Base-by-base conservation (phyloP, 2,329 filamentous ascomycete genomes). In the Dothistroma pini region DNA sequence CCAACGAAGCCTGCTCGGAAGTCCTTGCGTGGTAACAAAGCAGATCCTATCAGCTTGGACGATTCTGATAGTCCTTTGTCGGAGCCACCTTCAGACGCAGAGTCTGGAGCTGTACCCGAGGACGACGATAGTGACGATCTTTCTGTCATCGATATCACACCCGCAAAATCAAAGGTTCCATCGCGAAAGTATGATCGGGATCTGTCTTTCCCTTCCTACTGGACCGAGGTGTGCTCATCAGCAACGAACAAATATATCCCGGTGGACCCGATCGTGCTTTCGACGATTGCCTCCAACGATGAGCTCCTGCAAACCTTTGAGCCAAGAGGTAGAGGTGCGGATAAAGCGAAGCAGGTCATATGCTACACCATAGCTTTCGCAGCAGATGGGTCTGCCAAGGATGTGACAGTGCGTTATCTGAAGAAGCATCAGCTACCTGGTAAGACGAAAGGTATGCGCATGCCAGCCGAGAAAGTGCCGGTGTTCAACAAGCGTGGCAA, bases 211-310 rank as follows among this genome's bases (percentile, higher is more conserved):
- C 93, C 95, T 0, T 89, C 90, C 55, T 97, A 97, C 74, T 99
- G 95, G 95, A 89, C 89, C 0, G 95, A 99, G 74, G 89, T 90
- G 2, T 80, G 95, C 1, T 97, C 93, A 0, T 89, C 91, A 1
- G 81, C 91, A 3, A 93, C 90, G 0, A 85, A 90, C 57, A 90
- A 86, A 54, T 92, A 89, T 59, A 82, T 95, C 9, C 83, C 92
- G 0, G 88, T 97, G 2, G 93, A 96, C 60, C 83, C 90, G 0
- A 79, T 91, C 6, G 84, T 92, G 32, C 75, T 83, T 55, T 87
- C 85, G 58, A 85, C 88, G 1, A 81, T 95, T 21, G 90, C 88
- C 0, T 89, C 86, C 0, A 92, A 85, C 38, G 80, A 88, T 59
- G 89, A 95, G 34, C 80, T 90, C 7, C 76, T 92, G 11, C 84